Percentiles rank a stretch among this genome's conserved stretches.
Conservation (phyloP, 2,329 filamentous ascomycete genomes). For the Fusarium algeriense region DNA sequence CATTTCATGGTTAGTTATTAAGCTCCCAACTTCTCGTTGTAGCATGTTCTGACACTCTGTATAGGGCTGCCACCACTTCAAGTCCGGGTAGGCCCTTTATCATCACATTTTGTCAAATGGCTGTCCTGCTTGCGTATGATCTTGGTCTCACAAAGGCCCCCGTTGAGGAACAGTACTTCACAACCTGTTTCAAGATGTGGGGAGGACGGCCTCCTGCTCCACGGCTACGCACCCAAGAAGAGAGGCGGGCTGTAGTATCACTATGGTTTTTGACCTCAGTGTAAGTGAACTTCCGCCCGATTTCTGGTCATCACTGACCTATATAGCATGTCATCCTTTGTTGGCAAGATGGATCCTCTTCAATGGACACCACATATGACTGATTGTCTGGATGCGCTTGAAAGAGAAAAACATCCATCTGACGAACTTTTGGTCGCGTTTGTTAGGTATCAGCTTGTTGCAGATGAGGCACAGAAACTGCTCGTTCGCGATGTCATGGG, state of each 20-base stretch:
- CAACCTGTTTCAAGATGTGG: constrained; percentile 54
- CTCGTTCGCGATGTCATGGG: constrained; percentile 49
- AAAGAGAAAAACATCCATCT: constrained; percentile 56
- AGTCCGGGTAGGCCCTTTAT: constrained; percentile 58
- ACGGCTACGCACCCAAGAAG: constrained; percentile 60
- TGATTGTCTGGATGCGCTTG: constrained; percentile 64
- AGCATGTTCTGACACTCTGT: constrained; percentile 6
- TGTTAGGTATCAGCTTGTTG: constrained; percentile 55
- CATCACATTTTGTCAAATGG: constrained; percentile 58
- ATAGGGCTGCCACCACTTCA: constrained; percentile 56
- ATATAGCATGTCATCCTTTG: constrained; percentile 52
- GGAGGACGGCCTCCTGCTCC: constrained; percentile 45
- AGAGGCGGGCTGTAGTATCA: constrained; percentile 62
- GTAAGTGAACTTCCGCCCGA: constrained; percentile 40
- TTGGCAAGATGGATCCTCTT: constrained; percentile 63
- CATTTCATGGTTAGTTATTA: constrained; percentile 57
- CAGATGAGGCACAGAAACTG: constrained; percentile 54
- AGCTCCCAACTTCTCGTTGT: too few species aligned
- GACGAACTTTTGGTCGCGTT: constrained; percentile 61
- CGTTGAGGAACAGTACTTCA: constrained; percentile 53
- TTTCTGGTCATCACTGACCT: constrained; percentile 11
- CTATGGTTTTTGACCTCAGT: constrained; percentile 58
- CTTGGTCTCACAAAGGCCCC: constrained; percentile 58
- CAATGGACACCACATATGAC: constrained; percentile 71
- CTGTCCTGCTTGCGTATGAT: constrained; percentile 59